phyloP scores from a whole-genome alignment of 2,329 filamentous ascomycete genomes.

The Aureobasidium sp. region DNA sequence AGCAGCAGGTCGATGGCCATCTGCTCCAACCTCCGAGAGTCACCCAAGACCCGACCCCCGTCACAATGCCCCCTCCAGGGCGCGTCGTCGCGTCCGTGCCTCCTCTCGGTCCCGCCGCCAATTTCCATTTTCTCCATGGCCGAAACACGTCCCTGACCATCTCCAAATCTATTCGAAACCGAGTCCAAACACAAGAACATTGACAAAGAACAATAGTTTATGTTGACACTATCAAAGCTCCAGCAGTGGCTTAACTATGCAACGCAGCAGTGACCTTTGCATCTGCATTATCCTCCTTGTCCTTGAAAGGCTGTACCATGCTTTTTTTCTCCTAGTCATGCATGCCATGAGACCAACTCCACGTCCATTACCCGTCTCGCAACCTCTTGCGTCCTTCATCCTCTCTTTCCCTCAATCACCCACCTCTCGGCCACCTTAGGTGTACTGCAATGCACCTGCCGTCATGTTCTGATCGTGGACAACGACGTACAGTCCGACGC shows the following conservation, averaged over 20 bases:
- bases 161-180: background rate
- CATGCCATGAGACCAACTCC: background rate
- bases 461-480: constrained; percentile 7
- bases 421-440: background rate
- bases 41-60: too few species aligned
- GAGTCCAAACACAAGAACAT: background rate
- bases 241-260: constrained; percentile 1
- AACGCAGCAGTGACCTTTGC: background rate
- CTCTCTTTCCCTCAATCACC: background rate
- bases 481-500: constrained; percentile 12
- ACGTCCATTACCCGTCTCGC: background rate
- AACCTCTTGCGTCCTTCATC: background rate
- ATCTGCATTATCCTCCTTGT: background rate
- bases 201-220: background rate
- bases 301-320: background rate
- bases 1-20: background rate
- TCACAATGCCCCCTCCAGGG: too few species aligned
- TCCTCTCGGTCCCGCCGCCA: background rate
- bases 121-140: background rate
- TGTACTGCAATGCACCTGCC: constrained; percentile 18
- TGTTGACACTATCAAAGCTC: constrained; percentile 5
- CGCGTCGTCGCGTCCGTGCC: constrained; percentile 8
- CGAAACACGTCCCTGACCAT: background rate
- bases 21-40: background rate
- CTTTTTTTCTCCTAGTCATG: background rate